A percentile compares a stretch with the other conserved stretches of the same genome.
These are phyloP conservation scores for Geranium brycei DNA, from an alignment of 345 rosid species.

Conservation along the genomic window DNA sequence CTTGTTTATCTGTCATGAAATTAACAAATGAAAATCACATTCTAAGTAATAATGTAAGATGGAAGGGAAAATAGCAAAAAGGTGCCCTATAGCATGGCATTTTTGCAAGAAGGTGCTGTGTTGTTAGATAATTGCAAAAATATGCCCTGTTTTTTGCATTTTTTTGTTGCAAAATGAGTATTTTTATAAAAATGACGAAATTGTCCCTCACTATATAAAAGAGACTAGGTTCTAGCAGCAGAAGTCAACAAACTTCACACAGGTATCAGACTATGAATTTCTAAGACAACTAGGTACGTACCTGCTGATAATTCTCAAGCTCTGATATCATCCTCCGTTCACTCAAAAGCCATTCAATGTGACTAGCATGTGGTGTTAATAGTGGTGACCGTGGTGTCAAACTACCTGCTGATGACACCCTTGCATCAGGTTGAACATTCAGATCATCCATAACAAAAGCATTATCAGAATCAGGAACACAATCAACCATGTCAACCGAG, in stretches of 20 bases:
- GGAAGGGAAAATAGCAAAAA: too few species aligned
- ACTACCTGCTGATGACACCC: constrained; percentile 59
- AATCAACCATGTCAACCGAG: constrained; percentile 51
- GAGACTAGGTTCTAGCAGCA: too few species aligned
- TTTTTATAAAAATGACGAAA: too few species aligned
- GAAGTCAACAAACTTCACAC: not conserved
- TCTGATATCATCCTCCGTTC: constrained; percentile 63
- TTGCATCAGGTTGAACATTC: constrained; percentile 29
- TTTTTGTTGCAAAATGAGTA: too few species aligned
- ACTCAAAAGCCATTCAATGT: constrained; percentile 67
- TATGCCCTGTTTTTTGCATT: too few species aligned
- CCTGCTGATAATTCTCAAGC: constrained; percentile 81
- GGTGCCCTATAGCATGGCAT: too few species aligned
- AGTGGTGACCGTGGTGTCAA: constrained; percentile 85
- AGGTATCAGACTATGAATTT: not conserved
- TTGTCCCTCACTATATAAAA: too few species aligned
- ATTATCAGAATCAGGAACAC: constrained; percentile 40
- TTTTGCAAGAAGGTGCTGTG: too few species aligned
- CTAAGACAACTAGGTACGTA: constrained; percentile 19
- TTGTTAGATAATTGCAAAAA: too few species aligned
- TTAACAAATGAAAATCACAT: constrained; percentile 10
- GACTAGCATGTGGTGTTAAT: constrained; percentile 58
- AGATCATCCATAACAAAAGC: constrained; percentile 39
- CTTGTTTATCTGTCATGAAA: constrained; percentile 54
- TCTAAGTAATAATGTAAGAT: not conserved